Evolutionary conservation across 176 grass and related monocot species (phyloP).

Genomic region (Puccinellia tenuiflora): DNA sequence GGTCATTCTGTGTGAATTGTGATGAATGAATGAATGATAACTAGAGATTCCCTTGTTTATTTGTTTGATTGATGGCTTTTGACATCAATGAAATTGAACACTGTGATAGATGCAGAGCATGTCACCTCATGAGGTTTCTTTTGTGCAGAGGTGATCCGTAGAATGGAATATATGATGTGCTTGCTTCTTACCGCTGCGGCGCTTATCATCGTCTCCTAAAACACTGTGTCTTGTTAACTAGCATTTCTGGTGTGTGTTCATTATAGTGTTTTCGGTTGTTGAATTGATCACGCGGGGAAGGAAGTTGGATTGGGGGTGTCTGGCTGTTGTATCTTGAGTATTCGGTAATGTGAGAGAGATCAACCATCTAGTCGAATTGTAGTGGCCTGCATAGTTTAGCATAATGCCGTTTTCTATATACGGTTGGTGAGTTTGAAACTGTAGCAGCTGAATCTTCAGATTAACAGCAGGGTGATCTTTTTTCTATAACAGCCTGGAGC

Average conservation of each 20-base stretch:
- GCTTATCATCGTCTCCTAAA: neutral
- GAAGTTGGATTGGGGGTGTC: too few species aligned
- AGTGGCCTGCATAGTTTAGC: too few species aligned
- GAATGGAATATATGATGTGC: neutral
- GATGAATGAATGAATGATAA: neutral
- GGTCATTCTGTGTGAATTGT: neutral
- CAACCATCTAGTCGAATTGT: too few species aligned
- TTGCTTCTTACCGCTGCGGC: neutral
- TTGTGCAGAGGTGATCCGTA: neutral
- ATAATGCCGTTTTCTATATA: too few species aligned
- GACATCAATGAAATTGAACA: neutral
- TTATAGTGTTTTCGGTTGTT: too few species aligned
- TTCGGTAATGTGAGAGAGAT: too few species aligned
- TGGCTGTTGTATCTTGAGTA: too few species aligned
- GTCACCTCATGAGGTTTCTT: neutral
- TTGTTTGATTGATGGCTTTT: neutral
- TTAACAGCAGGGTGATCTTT: too few species aligned
- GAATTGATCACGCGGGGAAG: too few species aligned
- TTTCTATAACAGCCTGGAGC: too few species aligned
- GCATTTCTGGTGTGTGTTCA: neutral
- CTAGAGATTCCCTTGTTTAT: neutral
- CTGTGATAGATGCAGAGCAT: neutral
- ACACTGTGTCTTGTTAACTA: neutral
- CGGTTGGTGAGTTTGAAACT: too few species aligned
- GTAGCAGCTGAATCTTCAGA: too few species aligned